Evolutionary conservation across 192 early-diverging fungal species (phyloP).

Genomic region (Coemansia sp.): DNA sequence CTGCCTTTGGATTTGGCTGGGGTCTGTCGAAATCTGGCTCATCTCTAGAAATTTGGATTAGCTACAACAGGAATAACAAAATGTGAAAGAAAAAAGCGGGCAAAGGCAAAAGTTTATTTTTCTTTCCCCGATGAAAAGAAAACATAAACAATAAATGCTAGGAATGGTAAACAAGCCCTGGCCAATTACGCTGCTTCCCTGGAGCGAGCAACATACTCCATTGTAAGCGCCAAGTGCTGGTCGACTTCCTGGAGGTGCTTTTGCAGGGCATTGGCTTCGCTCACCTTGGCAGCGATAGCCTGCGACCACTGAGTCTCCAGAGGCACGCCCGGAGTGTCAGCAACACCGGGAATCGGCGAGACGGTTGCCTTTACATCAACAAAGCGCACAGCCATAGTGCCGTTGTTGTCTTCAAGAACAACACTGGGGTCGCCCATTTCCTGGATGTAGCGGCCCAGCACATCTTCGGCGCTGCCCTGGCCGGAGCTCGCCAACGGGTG

Average conservation of each 20-base stretch:
- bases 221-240: slow-evolving; percentile 41
- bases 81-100: background rate
- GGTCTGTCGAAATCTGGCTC: slow-evolving; percentile 27
- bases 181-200: background rate
- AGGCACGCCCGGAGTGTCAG: background rate
- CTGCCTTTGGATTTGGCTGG: slow-evolving; percentile 43
- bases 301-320: slow-evolving; percentile 27
- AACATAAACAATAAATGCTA: slow-evolving; percentile 8
- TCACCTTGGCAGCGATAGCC: slow-evolving; percentile 13
- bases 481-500: slow-evolving; percentile 22
- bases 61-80: background rate
- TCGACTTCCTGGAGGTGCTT: slow-evolving; percentile 23
- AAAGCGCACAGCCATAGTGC: slow-evolving; percentile 15
- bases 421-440: slow-evolving; percentile 28
- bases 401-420: slow-evolving; percentile 4
- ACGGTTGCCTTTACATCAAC: slow-evolving; percentile 11
- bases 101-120: background rate
- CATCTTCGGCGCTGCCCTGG: background rate
- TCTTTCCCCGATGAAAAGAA: background rate
- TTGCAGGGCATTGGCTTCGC: slow-evolving; percentile 18
- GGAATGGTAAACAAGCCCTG: background rate
- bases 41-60: slow-evolving; percentile 1
- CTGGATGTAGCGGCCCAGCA: slow-evolving; percentile 31
- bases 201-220: slow-evolving; percentile 19
- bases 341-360: background rate